Evolutionary conservation across 2,329 filamentous ascomycete species (phyloP).

Genomic region (Curvularia verruculosa): DNA sequence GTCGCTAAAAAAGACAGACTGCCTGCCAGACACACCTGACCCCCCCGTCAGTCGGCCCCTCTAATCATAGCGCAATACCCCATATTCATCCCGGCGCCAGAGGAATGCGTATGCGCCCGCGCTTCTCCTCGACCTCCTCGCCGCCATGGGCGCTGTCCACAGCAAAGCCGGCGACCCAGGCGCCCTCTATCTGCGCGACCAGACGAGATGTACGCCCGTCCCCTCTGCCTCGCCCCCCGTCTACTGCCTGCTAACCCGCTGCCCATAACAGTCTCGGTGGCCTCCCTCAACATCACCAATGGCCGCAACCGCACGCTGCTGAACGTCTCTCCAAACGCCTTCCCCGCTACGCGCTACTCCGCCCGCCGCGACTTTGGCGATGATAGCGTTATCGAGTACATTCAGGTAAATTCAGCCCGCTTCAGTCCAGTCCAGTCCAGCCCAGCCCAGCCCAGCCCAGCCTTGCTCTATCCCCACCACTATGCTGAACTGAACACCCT

Average conservation of each 20-base stretch:
- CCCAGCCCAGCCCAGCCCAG: slow-evolving; percentile 54
- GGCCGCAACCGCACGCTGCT: slow-evolving; percentile 77
- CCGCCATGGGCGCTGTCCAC: slow-evolving; percentile 84
- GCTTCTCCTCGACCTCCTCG: slow-evolving; percentile 32
- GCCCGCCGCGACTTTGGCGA: slow-evolving; percentile 77
- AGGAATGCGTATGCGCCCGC: slow-evolving; percentile 43
- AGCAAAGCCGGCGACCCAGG: slow-evolving; percentile 82
- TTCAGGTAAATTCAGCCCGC: slow-evolving; percentile 62
- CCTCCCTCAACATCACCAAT: slow-evolving; percentile 81
- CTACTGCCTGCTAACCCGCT: slow-evolving; percentile 32
- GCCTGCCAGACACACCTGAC: background rate
- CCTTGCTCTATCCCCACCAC: background rate
- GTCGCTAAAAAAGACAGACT: background rate
- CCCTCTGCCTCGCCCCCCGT: background rate
- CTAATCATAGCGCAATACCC: slow-evolving; percentile 32
- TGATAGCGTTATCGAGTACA: slow-evolving; percentile 79
- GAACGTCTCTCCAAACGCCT: slow-evolving; percentile 82
- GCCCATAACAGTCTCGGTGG: slow-evolving; percentile 75
- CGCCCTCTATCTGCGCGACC: slow-evolving; percentile 84
- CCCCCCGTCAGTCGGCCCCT: slow-evolving; percentile 24
- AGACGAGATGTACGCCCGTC: slow-evolving; percentile 75
- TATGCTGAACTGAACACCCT: slow-evolving; percentile 24
- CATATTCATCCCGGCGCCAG: slow-evolving; percentile 37
- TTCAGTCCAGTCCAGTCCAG: slow-evolving; percentile 55
- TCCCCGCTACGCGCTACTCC: slow-evolving; percentile 78